Evolutionary conservation across 2,329 filamentous ascomycete genomes (phyloP).

Genomic region (Aspergillus amoenus): DNA sequence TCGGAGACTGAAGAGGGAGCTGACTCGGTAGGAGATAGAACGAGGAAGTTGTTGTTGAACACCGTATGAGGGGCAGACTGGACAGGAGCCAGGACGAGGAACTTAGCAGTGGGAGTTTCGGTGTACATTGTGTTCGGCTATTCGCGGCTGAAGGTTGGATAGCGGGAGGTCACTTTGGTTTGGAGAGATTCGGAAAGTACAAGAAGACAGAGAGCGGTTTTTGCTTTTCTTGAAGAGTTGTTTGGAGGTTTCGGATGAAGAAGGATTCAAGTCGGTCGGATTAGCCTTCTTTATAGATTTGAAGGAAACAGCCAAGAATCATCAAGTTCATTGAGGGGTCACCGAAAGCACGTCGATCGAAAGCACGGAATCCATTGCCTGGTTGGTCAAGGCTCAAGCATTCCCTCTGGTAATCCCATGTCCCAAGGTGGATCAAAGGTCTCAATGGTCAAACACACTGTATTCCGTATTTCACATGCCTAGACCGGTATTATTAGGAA

Average conservation of each 20-base stretch:
- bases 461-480: constrained; percentile 28
- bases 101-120: constrained; percentile 29
- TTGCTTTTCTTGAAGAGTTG: constrained; percentile 4
- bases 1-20: constrained; percentile 23
- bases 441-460: constrained; percentile 10
- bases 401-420: constrained; percentile 1
- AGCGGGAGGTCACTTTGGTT: background rate
- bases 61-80: constrained; percentile 17
- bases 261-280: constrained; percentile 12
- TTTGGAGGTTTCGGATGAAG: constrained; percentile 7
- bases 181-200: background rate
- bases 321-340: constrained; percentile 16
- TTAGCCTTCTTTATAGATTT: constrained; percentile 31
- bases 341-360: constrained; percentile 27
- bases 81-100: constrained; percentile 33
- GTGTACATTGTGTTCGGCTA: constrained; percentile 29
- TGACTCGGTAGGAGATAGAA: constrained; percentile 32
- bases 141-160: background rate
- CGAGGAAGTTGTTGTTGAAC: constrained; percentile 27
- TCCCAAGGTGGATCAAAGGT: constrained; percentile 5
- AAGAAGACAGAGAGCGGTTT: background rate
- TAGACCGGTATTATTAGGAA: constrained; percentile 19
- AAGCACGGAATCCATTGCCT: constrained; percentile 19
- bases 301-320: constrained; percentile 14
- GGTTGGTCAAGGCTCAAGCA: constrained; percentile 8